Evolutionary conservation across 192 early-diverging fungal genomes (phyloP), one percentile per base, ranked within the genome.

Genomic region (Kappamyces sp.): DNA sequence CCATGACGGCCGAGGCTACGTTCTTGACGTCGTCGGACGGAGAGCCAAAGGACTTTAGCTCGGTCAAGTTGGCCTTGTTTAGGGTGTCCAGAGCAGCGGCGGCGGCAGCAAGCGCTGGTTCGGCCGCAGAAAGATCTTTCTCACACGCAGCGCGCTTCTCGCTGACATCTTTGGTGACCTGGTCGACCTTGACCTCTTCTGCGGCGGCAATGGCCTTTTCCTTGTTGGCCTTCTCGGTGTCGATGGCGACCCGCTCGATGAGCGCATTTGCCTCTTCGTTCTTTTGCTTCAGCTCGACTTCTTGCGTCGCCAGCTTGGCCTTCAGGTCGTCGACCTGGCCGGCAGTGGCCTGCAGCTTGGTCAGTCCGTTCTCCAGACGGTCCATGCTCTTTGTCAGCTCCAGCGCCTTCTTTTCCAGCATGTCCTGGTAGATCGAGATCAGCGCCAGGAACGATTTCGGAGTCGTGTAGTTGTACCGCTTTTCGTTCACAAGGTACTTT

Each of bases 41-140:
- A 5, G 82, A 83, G 57, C 82, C 82, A 45, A 84, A 84, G 8
- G 82, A 84, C 50, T 84, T 84, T 54, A 84, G 64, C 51, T 84
- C 82, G 1, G 82, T 84, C 70, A 84, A 76, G 67, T 84, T 84
- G 35, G 76, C 75, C 62, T 84, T 84, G 72, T 84, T 84, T 36
- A 84, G 53, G 0, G 80, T 83, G 63, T 84, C 73, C 66, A 84
- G 69, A 37, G 82, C 82, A 34, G 59, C 64, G 0, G 76, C 65
- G 0, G 82, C 82, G 5, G 82, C 82, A 9, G 76, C 79, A 30
- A 81, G 55, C 3, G 82, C 82, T 1, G 82, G 82, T 59, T 84
- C 82, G 12, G 82, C 82, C 1, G 82, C 82, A n/a, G 58, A 47
- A 2, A 84, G 62, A 68, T 84, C 82, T 22, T 71, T 65, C 51